These are phyloP conservation scores for Psidium guajava DNA, from an alignment of 345 rosid genomes.

Conservation along the genomic window DNA sequence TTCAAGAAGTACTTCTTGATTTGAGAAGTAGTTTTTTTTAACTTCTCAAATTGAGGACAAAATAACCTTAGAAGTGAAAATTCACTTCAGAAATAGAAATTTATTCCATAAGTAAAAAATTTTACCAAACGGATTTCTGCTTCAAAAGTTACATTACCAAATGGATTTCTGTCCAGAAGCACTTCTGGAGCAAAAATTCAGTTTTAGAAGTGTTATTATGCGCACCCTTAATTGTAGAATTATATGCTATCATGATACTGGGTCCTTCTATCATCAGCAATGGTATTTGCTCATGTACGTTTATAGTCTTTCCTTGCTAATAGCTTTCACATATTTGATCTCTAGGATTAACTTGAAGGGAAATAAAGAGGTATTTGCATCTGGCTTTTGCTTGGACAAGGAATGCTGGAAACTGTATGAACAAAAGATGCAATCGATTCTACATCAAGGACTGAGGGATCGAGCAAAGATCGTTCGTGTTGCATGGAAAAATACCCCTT, in stretches of 20 bases:
- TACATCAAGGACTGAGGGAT: constrained; percentile 67
- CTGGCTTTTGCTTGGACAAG: constrained; percentile 77
- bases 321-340: constrained; percentile 7
- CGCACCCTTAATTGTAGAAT: not conserved
- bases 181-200: no score
- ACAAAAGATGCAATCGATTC: constrained; percentile 55
- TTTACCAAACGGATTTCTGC: no score
- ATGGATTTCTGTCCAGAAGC: no score
- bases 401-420: constrained; percentile 88
- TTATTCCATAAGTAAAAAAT: no score
- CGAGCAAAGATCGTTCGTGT: constrained; percentile 68
- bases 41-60: no score
- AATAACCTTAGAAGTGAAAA: no score
- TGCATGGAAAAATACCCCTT: constrained; percentile 56
- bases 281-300: not conserved
- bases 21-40: no score
- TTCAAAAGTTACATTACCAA: no score
- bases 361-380: constrained; percentile 23
- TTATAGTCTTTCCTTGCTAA: not conserved
- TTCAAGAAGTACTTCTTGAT: no score
- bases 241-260: not conserved
- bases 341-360: constrained; percentile 64
- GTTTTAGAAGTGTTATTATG: no score
- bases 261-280: not conserved
- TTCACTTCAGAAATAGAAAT: no score